These are phyloP conservation scores for Akanthomyces muscarius DNA, from an alignment of 2,329 filamentous ascomycete species.

Conservation along the genomic window DNA sequence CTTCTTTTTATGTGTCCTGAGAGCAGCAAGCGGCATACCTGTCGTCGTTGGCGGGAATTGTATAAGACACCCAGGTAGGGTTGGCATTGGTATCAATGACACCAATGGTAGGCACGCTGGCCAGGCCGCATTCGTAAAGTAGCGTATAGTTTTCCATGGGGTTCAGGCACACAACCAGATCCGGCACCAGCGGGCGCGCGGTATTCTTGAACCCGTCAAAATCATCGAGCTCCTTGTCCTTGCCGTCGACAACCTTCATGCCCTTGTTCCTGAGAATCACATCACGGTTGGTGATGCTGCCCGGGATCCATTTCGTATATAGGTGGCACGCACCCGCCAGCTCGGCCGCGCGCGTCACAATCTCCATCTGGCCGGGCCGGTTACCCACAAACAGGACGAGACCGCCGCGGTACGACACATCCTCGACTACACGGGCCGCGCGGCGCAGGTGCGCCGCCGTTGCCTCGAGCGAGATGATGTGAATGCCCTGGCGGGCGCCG, in stretches of 20 bases:
- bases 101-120: constrained; percentile 89
- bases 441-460: constrained; percentile 88
- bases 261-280: constrained; percentile 71
- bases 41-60: constrained; percentile 95
- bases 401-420: constrained; percentile 77
- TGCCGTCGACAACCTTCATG: constrained; percentile 72
- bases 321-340: constrained; percentile 78
- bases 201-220: constrained; percentile 63
- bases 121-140: constrained; percentile 84
- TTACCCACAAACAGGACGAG: constrained; percentile 90
- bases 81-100: constrained; percentile 92
- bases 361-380: constrained; percentile 72
- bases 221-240: constrained; percentile 57
- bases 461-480: constrained; percentile 88
- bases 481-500: constrained; percentile 80
- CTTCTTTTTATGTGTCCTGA: neutral
- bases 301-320: constrained; percentile 90
- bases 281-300: constrained; percentile 87
- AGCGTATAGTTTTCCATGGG: constrained; percentile 87
- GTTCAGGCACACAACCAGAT: constrained; percentile 89
- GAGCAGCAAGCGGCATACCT: constrained; percentile 48
- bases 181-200: constrained; percentile 69
- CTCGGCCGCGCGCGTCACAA: constrained; percentile 76
- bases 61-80: constrained; percentile 91
- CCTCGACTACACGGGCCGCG: constrained; percentile 86